A percentile compares a stretch with the other conserved stretches of the same genome.
Evolutionary conservation across 352 stramenopile species (phyloP).

Genomic region (Plasmopara halstedii): DNA sequence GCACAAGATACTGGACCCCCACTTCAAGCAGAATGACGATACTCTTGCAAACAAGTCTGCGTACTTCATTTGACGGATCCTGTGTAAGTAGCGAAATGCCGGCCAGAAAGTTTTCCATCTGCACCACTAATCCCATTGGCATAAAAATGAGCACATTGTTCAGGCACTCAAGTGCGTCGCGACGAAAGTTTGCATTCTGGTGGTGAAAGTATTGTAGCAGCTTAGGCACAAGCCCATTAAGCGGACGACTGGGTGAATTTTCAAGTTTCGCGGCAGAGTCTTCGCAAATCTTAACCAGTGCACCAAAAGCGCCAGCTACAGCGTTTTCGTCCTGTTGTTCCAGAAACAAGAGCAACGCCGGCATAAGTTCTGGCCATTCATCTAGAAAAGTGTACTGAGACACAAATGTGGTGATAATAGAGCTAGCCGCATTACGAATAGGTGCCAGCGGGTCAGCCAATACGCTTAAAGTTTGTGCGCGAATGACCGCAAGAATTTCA

Average conservation of each 20-base stretch:
- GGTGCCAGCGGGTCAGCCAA: slow-evolving; percentile 47
- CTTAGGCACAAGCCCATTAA: slow-evolving; percentile 85
- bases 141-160: slow-evolving; percentile 89
- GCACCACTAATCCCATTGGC: slow-evolving; percentile 79
- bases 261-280: slow-evolving; percentile 86
- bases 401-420: slow-evolving; percentile 81
- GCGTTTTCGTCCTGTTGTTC: slow-evolving; percentile 57
- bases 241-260: slow-evolving; percentile 77
- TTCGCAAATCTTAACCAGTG: slow-evolving; percentile 86
- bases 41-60: slow-evolving; percentile 86
- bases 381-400: slow-evolving; percentile 83
- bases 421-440: slow-evolving; percentile 76
- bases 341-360: slow-evolving; percentile 48
- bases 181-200: slow-evolving; percentile 63
- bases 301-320: slow-evolving; percentile 77
- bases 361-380: slow-evolving; percentile 85
- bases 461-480: slow-evolving; percentile 62
- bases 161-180: slow-evolving; percentile 82
- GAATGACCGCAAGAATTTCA: slow-evolving; percentile 77
- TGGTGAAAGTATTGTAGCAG: slow-evolving; percentile 87
- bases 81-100: slow-evolving; percentile 84
- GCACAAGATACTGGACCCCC: slow-evolving; percentile 84
- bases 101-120: slow-evolving; percentile 87
- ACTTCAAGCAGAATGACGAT: slow-evolving; percentile 88
- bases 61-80: slow-evolving; percentile 72